phyloP scores from a whole-genome alignment of 2,329 filamentous ascomycete species.

The Epicoccum sorghinum region DNA sequence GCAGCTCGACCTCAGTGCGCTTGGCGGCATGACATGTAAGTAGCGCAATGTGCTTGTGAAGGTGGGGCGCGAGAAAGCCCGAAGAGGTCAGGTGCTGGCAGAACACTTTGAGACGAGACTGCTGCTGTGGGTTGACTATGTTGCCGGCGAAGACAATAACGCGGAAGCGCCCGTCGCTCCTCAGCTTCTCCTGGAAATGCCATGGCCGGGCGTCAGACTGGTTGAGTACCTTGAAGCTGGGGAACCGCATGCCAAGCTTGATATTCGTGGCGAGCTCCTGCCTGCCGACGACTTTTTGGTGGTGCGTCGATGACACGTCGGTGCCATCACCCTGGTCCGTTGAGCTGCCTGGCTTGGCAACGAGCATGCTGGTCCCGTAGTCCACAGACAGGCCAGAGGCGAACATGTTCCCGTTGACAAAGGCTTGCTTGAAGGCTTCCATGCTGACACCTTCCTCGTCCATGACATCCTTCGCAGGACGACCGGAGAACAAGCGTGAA shows the following conservation, averaged over 20 bases:
- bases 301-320: conserved; percentile 39
- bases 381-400: conserved; percentile 64
- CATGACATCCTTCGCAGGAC: conserved; percentile 63
- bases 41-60: conserved; percentile 63
- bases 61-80: conserved; percentile 52
- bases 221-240: conserved; percentile 64
- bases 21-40: conserved; percentile 65
- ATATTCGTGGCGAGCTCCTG: conserved; percentile 54
- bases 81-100: conserved; percentile 52
- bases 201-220: conserved; percentile 63
- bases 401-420: conserved; percentile 65
- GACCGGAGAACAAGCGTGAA: conserved; percentile 54
- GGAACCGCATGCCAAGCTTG: conserved; percentile 63
- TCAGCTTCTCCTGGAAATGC: conserved; percentile 64
- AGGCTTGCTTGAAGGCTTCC: conserved; percentile 67
- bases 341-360: conserved; percentile 57
- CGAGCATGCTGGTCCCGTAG: conserved; percentile 62
- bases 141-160: conserved; percentile 68
- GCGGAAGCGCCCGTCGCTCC: conserved; percentile 64
- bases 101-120: conserved; percentile 54
- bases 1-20: conserved; percentile 53
- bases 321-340: conserved; percentile 56
- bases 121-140: conserved; percentile 54
- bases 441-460: conserved; percentile 67
- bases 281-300: conserved; percentile 33